These are phyloP conservation scores for Haplographium delicatum DNA, from an alignment of 495 filamentous ascomycete genomes.

Conservation along the genomic window DNA sequence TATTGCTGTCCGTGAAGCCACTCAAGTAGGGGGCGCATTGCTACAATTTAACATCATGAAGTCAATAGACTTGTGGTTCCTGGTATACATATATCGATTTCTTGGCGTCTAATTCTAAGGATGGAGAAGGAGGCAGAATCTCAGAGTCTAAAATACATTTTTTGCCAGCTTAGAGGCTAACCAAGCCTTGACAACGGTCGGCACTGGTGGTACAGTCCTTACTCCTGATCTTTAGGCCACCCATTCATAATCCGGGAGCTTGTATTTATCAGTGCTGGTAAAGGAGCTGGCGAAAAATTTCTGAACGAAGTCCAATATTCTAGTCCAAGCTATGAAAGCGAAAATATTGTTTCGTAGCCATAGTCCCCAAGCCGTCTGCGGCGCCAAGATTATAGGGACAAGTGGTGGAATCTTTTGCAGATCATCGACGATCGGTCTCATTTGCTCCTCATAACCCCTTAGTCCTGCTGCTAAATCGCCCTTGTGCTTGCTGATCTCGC, in stretches of 20 bases:
- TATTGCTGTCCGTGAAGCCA: too few species aligned
- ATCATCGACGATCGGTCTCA: conserved; percentile 38
- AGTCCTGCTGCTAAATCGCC: conserved; percentile 28
- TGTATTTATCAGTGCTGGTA: conserved; percentile 3
- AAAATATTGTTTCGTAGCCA: conserved; percentile 14
- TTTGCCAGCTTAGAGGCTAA: too few species aligned
- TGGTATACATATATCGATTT: too few species aligned
- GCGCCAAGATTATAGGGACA: neutral
- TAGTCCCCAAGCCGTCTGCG: neutral
- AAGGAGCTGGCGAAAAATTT: conserved; percentile 20
- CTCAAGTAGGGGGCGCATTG: too few species aligned
- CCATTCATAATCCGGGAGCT: conserved; percentile 4
- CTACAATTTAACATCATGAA: too few species aligned
- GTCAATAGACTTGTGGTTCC: too few species aligned
- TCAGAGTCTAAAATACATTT: too few species aligned
- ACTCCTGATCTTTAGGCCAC: neutral
- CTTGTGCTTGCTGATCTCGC: conserved; percentile 38
- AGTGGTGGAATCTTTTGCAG: neutral
- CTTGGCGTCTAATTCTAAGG: too few species aligned
- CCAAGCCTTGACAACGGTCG: too few species aligned
- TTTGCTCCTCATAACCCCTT: conserved; percentile 32
- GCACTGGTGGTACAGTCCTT: too few species aligned
- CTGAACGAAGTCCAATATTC: conserved; percentile 11
- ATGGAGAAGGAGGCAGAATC: too few species aligned
- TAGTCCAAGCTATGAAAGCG: conserved; percentile 28